A percentile compares a stretch with the other conserved stretches of the same genome.
phyloP scores from a whole-genome alignment of 2,329 filamentous ascomycete species.

The Aureobasidium musti region DNA sequence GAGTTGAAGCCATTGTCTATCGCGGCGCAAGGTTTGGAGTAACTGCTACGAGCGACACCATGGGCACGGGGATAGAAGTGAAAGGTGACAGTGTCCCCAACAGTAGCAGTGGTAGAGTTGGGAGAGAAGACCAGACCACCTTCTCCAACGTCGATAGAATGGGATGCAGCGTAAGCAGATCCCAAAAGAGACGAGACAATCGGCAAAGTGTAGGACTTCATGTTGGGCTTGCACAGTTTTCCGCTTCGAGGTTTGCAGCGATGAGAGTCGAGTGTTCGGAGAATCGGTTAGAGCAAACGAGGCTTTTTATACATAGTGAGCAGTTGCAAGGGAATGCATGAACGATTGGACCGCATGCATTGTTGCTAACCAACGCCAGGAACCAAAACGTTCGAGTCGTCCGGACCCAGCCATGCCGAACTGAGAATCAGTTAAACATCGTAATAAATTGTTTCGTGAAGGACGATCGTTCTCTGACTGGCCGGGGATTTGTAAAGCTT shows the following conservation, averaged over 20 bases:
- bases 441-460: not conserved
- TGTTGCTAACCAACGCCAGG: not conserved
- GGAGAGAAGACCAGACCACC: conserved; percentile 26
- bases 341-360: not conserved
- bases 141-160: conserved; percentile 26
- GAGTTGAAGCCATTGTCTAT: conserved; percentile 28
- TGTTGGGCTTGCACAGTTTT: not conserved
- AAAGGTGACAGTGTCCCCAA: conserved; percentile 25
- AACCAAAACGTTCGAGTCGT: not conserved
- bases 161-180: not conserved
- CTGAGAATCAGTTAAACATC: not conserved
- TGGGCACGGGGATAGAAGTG: conserved; percentile 28
- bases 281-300: too few relatives aligned
- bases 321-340: too few relatives aligned
- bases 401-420: not conserved
- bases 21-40: conserved; percentile 19
- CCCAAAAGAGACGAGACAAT: not conserved
- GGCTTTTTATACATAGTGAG: not conserved
- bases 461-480: not conserved
- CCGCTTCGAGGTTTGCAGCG: too few relatives aligned
- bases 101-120: conserved; percentile 24
- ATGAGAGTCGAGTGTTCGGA: too few relatives aligned
- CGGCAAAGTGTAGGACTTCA: not conserved
- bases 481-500: not conserved
- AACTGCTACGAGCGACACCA: conserved; percentile 29